Evolutionary conservation across 169 alveolate genomes (phyloP).

Genomic region (Plasmodium malariae): DNA sequence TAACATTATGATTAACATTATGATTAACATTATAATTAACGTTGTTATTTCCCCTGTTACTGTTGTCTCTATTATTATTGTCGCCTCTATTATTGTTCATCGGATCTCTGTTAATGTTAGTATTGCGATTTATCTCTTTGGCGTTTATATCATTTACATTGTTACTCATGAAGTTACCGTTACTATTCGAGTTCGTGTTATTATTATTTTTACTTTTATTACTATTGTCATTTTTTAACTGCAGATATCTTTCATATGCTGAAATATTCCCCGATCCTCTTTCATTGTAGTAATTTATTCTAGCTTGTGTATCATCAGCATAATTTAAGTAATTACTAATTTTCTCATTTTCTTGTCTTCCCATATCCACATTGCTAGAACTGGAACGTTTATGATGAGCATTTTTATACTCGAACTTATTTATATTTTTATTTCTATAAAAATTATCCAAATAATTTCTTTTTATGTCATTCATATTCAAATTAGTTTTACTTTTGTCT

Average conservation of each 20-base stretch:
- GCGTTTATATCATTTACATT: neutral
- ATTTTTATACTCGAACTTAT: conserved; percentile 26
- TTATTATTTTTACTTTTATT: conserved; percentile 7
- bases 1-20: neutral
- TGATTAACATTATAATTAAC: neutral
- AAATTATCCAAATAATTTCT: conserved; percentile 24
- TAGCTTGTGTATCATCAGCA: conserved; percentile 69
- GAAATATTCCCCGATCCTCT: conserved; percentile 18
- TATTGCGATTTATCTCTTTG: neutral
- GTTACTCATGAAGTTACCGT: neutral
- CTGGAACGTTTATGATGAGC: conserved; percentile 59
- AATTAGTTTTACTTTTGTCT: conserved; percentile 7
- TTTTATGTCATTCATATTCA: neutral
- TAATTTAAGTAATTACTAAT: conserved; percentile 38
- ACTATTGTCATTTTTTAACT: conserved; percentile 20
- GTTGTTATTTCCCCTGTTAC: neutral
- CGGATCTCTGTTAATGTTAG: neutral
- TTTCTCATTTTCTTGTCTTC: conserved; percentile 20
- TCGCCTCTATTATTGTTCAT: neutral
- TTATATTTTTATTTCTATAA: conserved; percentile 25
- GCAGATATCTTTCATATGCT: conserved; percentile 63
- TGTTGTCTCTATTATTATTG: neutral
- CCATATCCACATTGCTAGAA: conserved; percentile 55
- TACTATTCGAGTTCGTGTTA: neutral
- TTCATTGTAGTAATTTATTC: conserved; percentile 32